Evolutionary conservation across 108 stramenopile species (phyloP).

Genomic region (Asterionellopsis glacialis): DNA sequence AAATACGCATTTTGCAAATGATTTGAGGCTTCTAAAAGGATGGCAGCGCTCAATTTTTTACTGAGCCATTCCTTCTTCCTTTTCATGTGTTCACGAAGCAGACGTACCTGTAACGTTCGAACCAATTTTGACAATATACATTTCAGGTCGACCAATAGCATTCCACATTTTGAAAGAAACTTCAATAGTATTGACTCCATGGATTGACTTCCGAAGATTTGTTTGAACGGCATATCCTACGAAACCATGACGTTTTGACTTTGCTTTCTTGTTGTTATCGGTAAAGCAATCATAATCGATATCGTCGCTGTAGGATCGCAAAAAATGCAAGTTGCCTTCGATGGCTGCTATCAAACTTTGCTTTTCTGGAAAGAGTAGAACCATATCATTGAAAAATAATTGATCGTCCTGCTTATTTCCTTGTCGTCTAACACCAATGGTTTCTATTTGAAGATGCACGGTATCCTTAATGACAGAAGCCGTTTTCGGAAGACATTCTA

Average conservation of each 20-base stretch:
- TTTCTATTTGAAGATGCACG: background rate
- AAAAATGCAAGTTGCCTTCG: background rate
- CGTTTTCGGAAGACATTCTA: background rate
- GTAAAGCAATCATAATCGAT: no score
- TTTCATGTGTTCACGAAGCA: no score
- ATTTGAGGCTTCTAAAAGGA: no score
- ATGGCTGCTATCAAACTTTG: no score
- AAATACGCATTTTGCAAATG: no score
- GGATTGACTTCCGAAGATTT: background rate
- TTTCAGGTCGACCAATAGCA: conserved; percentile 21
- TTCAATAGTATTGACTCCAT: background rate
- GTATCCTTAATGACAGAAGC: conserved; percentile 5
- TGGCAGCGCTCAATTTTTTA: conserved; percentile 45
- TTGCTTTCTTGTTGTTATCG: no score
- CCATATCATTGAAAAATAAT: background rate
- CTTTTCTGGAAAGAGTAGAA: background rate
- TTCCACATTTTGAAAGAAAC: conserved; percentile 4
- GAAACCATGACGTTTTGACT: no score
- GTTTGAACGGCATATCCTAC: no score
- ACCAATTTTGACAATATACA: conserved; percentile 36
- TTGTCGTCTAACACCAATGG: background rate
- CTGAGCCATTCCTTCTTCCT: conserved; percentile 34
- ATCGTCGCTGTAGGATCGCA: background rate
- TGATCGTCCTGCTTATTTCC: conserved; percentile 1
- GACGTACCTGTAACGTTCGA: conserved; percentile 40